Evolutionary conservation across 305 asterid genomes (phyloP).

Genomic region (Solanum hybrid): DNA sequence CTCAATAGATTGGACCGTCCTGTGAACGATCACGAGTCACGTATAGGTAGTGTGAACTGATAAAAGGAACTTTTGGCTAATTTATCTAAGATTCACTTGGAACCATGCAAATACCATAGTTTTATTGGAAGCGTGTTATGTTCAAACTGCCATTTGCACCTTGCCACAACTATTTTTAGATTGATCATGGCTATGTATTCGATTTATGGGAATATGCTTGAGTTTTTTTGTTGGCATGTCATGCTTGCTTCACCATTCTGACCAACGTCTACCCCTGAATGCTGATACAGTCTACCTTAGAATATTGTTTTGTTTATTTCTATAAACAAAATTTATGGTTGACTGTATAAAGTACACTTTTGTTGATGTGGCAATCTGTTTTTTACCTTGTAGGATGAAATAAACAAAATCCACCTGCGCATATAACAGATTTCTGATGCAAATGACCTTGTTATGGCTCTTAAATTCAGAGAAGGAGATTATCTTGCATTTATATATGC

Average conservation of each 20-base stretch:
- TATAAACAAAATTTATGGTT: not conserved
- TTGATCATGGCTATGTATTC: not conserved
- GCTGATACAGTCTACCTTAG: not conserved
- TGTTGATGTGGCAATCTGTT: not conserved
- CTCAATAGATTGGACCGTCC: not conserved
- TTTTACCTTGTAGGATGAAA: not conserved
- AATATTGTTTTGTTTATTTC: not conserved
- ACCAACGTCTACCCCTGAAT: not conserved
- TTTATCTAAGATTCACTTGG: not conserved
- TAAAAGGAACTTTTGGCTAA: not conserved
- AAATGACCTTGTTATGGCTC: not conserved
- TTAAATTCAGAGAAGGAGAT: not conserved
- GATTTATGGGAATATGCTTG: not conserved
- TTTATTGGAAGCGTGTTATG: not conserved
- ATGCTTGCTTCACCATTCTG: not conserved
- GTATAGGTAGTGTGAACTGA: not conserved
- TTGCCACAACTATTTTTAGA: not conserved
- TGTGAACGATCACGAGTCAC: not conserved
- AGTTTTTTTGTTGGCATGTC: not conserved
- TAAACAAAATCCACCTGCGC: not conserved
- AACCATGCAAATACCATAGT: not conserved
- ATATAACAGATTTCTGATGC: not conserved
- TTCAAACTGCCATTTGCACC: not conserved
- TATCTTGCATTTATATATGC: not conserved
- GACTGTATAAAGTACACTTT: not conserved